phyloP scores from a whole-genome alignment of 805 yeast species.

The Schwanniomyces pseudopolymorphus region DNA sequence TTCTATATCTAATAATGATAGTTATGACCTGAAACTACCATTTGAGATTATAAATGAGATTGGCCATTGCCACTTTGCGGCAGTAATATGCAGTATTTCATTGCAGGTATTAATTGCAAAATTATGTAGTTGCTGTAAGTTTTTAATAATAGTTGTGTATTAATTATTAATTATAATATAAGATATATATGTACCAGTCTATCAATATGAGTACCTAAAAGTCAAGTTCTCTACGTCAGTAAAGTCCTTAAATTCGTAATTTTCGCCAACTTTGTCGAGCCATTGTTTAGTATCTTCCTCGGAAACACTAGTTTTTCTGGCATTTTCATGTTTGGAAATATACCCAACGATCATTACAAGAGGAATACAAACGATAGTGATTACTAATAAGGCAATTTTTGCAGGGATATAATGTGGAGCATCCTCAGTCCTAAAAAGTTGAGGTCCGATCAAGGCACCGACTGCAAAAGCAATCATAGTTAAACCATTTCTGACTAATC shows the following conservation, averaged over 20 bases:
- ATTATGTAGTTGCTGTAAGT: background rate
- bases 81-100: background rate
- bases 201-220: slow-evolving; percentile 53
- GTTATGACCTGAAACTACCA: background rate
- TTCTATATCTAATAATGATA: background rate
- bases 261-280: slow-evolving; percentile 17
- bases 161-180: background rate
- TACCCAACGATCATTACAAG: slow-evolving; percentile 42
- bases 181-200: background rate
- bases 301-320: slow-evolving; percentile 40
- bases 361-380: slow-evolving; percentile 48
- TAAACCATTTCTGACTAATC: slow-evolving; percentile 57
- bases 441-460: slow-evolving; percentile 68
- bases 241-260: slow-evolving; percentile 52
- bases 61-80: background rate
- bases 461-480: slow-evolving; percentile 64
- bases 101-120: background rate
- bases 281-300: slow-evolving; percentile 13
- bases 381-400: slow-evolving; percentile 52
- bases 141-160: background rate
- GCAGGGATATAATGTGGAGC: slow-evolving; percentile 61
- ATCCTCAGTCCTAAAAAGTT: slow-evolving; percentile 55
- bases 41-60: background rate
- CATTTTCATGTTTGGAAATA: slow-evolving; percentile 50
- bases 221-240: slow-evolving; percentile 59